Evolutionary conservation across 768 basidiomycete species (phyloP).

Genomic region (Stropharia rugosoannulata): DNA sequence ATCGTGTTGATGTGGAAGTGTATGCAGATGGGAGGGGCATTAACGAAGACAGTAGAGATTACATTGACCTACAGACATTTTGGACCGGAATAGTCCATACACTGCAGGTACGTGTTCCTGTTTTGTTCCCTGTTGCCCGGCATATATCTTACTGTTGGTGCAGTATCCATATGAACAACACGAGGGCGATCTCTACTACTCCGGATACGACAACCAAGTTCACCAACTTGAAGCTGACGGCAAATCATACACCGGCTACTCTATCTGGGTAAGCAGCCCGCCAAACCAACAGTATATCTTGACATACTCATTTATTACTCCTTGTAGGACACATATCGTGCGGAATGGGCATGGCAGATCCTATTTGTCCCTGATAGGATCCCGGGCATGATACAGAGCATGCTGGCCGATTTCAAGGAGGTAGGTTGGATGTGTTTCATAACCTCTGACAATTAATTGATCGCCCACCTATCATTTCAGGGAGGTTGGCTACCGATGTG

Average conservation of each 20-base stretch:
- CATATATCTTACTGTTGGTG: background rate
- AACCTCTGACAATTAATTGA: background rate
- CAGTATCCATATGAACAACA: constrained; percentile 79
- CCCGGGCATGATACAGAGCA: constrained; percentile 72
- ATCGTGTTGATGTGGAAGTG: constrained; percentile 47
- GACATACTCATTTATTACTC: background rate
- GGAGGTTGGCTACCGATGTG: constrained; percentile 90
- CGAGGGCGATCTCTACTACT: constrained; percentile 70
- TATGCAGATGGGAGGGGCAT: constrained; percentile 26
- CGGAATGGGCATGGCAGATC: constrained; percentile 78
- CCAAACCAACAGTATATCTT: background rate
- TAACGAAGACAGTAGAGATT: constrained; percentile 24
- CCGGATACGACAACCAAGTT: constrained; percentile 68
- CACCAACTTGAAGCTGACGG: constrained; percentile 45
- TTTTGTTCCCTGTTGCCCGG: background rate
- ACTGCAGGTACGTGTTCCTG: constrained; percentile 41
- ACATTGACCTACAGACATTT: constrained; percentile 44
- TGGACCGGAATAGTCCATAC: constrained; percentile 68
- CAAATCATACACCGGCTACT: constrained; percentile 78
- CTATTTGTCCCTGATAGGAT: constrained; percentile 77
- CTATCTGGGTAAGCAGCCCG: constrained; percentile 60
- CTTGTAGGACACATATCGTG: constrained; percentile 71
- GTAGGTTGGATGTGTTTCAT: constrained; percentile 28
- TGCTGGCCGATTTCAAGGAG: constrained; percentile 77
- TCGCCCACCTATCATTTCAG: constrained; percentile 20